Base-by-base conservation (phyloP, 2,329 filamentous ascomycete genomes). In the Ophiosphaerella korrae region DNA sequence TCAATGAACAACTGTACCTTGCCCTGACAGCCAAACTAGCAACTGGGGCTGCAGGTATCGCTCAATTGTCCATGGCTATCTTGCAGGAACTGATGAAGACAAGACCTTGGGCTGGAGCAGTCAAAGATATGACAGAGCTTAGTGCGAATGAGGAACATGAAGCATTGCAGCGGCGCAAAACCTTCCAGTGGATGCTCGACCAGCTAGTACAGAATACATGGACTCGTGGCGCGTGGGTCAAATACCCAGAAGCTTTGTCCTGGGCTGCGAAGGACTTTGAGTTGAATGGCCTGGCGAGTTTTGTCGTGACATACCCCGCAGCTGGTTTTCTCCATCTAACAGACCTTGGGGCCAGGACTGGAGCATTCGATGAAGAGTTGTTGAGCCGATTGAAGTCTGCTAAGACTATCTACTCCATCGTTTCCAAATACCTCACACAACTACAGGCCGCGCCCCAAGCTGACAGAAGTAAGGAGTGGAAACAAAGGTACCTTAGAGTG, bases 61-160 rank as follows among this genome's bases (percentile, higher is more conserved):
- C 62, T 8, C 70, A 73, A 43, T 49, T 73, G 1, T 70, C 71
- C 55, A 67, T 70, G 60, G 58, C 67, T 1, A 64, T 71, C 13
- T 59, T 73, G 2, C 58, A 64, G 9, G 49, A 54, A 14, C 55
- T 65, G 0, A 50, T 72, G 24, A 48, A 48, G 21, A 64, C 60
- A 5, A 71, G 67, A 44, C 32, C 53, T 12, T 73, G 70, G 68
- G 68, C 66, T 23, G 64, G 64, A 14, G 63, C 63, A 1, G 43
- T 39, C 7, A 37, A 57, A 8, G 29, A 47, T 7, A 40, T 52
- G 6, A 39, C 41, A 5, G 31, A 57, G 13, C n/a, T 44, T n/a
- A 29, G 43, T 16, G 23, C 26, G 11, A 50, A 51, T 33, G 58
- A 59, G 29, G 52, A 57, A 7, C 26, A 53, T 3, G 63, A 67